Conservation (phyloP, 345 rosid genomes). For the Populus deltoides region DNA sequence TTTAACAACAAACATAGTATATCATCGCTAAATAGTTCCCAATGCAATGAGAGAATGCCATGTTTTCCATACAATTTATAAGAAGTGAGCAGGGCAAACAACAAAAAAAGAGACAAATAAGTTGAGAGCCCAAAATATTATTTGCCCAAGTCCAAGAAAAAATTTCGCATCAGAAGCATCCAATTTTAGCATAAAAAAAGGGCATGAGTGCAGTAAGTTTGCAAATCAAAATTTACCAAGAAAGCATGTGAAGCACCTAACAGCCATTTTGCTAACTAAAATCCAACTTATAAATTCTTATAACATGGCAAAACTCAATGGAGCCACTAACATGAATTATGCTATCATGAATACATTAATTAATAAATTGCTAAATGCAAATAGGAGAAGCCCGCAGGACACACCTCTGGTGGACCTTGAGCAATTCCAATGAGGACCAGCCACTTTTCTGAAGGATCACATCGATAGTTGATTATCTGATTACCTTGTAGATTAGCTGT, state of each 20-base stretch:
- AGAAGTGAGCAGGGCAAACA: not conserved
- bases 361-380: not conserved
- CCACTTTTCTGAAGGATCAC: constrained; percentile 94
- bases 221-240: not conserved
- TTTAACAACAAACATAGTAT: not conserved
- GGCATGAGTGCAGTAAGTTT: not conserved
- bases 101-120: not conserved
- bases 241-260: not conserved
- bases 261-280: not conserved
- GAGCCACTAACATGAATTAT: not conserved
- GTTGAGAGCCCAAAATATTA: not conserved
- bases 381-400: not conserved
- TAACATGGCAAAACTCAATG: not conserved
- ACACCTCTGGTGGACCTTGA: constrained; percentile 92
- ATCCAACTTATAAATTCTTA: not conserved
- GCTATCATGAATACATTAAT: not conserved
- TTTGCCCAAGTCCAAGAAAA: not conserved
- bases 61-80: not conserved
- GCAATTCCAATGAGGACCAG: constrained; percentile 90
- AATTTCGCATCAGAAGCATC: not conserved
- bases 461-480: constrained; percentile 90
- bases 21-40: not conserved
- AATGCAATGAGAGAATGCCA: not conserved
- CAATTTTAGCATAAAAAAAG: not conserved
- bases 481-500: constrained; percentile 77